Conservation (phyloP, 371 early-diverging fungal genomes). For the Dentiscutata heterogama region DNA sequence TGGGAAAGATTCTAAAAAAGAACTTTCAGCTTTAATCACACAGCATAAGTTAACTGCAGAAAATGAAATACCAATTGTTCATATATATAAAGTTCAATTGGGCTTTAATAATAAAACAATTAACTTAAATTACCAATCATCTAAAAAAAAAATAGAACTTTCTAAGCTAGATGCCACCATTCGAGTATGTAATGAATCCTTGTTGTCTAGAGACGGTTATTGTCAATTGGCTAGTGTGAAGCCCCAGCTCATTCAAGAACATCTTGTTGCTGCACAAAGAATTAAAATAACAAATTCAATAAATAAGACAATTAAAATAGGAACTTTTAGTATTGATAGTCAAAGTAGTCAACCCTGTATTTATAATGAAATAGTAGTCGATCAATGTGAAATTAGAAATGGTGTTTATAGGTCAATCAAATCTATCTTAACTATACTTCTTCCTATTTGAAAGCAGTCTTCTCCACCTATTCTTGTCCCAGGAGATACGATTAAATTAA, state of each 20-base stretch:
- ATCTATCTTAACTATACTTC: neutral
- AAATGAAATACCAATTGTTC: neutral
- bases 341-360: too few species aligned
- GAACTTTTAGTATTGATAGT: conserved; percentile 11
- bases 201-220: neutral
- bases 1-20: neutral
- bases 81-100: neutral
- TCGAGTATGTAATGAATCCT: neutral
- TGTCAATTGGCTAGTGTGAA: neutral
- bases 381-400: neutral
- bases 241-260: neutral
- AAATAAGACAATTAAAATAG: neutral
- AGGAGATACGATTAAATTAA: neutral
- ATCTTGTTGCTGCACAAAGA: neutral
- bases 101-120: conserved; percentile 15
- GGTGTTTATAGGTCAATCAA: conserved; percentile 1
- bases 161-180: neutral
- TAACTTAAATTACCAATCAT: neutral
- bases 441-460: conserved; percentile 1
- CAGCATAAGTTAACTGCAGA: neutral
- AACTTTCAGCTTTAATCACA: neutral
- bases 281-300: neutral
- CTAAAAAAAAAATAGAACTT: neutral
- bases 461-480: neutral
- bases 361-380: too few species aligned